These are phyloP conservation scores for Colletotrichum nymphaeae DNA, from an alignment of 2,329 filamentous ascomycete species.

Conservation along the genomic window DNA sequence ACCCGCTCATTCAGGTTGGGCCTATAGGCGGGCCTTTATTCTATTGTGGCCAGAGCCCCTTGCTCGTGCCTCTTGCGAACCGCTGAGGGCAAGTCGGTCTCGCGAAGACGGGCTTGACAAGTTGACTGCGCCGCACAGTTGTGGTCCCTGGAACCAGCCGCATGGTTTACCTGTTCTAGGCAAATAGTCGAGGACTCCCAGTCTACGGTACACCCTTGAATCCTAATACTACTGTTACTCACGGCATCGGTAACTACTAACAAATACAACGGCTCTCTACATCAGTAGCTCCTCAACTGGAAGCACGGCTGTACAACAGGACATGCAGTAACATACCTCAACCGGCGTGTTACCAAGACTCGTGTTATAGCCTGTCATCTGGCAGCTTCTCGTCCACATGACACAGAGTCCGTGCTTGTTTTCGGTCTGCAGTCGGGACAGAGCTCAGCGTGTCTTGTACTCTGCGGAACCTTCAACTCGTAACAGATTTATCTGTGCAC, in stretches of 20 bases:
- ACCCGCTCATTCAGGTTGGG: slow-evolving; percentile 8
- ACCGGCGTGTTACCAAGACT: slow-evolving; percentile 16
- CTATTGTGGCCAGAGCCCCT: neutral
- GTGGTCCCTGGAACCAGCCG: neutral
- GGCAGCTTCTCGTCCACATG: neutral
- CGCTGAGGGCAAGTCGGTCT: neutral
- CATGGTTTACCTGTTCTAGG: neutral
- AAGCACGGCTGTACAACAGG: neutral
- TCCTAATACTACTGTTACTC: neutral
- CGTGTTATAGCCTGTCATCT: slow-evolving; percentile 22
- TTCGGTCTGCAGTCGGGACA: neutral
- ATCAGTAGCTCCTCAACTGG: slow-evolving; percentile 11
- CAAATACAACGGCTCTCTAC: slow-evolving; percentile 20
- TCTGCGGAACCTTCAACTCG: neutral
- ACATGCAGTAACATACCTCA: slow-evolving; percentile 3
- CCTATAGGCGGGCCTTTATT: neutral
- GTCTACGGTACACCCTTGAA: neutral
- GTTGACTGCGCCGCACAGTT: neutral
- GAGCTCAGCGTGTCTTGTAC: neutral
- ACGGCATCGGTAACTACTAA: slow-evolving; percentile 4
- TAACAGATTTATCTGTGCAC: neutral
- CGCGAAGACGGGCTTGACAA: neutral
- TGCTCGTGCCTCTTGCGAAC: neutral
- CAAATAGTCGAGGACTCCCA: neutral
- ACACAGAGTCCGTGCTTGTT: slow-evolving; percentile 2